Conservation (phyloP, 805 yeast species). For the Yarrowia phangngaensis region DNA sequence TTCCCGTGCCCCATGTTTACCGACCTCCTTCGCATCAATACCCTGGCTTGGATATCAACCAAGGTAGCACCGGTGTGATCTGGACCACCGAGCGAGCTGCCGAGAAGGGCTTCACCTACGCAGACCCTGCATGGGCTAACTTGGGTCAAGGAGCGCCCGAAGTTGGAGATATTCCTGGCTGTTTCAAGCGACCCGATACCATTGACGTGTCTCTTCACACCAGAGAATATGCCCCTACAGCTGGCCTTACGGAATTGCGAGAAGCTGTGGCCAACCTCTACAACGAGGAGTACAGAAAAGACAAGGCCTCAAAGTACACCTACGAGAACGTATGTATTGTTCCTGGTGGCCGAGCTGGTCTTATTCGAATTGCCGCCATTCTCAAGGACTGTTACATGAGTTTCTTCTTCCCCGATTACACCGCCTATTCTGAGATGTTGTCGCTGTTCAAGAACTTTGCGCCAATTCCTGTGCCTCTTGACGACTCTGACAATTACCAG, state of each 20-base stretch:
- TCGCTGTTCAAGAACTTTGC: slow-evolving; percentile 53
- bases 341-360: slow-evolving; percentile 63
- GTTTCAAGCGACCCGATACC: slow-evolving; percentile 51
- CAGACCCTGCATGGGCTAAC: slow-evolving; percentile 49
- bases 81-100: slow-evolving; percentile 62
- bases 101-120: slow-evolving; percentile 51
- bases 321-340: slow-evolving; percentile 58
- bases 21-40: slow-evolving; percentile 40
- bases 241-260: slow-evolving; percentile 53
- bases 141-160: slow-evolving; percentile 66
- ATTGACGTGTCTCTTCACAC: slow-evolving; percentile 48
- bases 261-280: slow-evolving; percentile 57
- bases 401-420: slow-evolving; percentile 59
- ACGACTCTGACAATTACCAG: slow-evolving; percentile 54
- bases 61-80: slow-evolving; percentile 59
- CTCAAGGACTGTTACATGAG: slow-evolving; percentile 56
- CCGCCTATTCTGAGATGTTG: slow-evolving; percentile 64
- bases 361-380: slow-evolving; percentile 59
- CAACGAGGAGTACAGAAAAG: slow-evolving; percentile 52
- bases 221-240: slow-evolving; percentile 58
- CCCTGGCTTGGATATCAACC: slow-evolving; percentile 57
- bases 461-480: slow-evolving; percentile 59
- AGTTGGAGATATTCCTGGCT: slow-evolving; percentile 58
- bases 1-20: slow-evolving; percentile 36
- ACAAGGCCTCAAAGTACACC: slow-evolving; percentile 51